Percentiles rank a stretch among this genome's conserved stretches.
These are phyloP conservation scores for Symbiodinium pilosum DNA, from an alignment of 73 alveolate genomes.

Conservation along the genomic window DNA sequence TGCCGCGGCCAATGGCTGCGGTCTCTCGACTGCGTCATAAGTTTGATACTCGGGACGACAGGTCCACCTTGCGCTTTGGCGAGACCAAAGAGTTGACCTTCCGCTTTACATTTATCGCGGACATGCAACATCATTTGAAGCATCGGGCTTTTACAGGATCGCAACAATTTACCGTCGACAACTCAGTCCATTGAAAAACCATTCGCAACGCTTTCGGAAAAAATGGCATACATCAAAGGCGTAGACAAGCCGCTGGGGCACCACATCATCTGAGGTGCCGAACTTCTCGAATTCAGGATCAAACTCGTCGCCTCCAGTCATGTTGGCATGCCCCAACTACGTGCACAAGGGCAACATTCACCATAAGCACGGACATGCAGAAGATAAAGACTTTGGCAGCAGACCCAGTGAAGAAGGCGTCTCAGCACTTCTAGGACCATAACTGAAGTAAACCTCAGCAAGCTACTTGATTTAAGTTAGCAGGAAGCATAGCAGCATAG, in stretches of 20 bases:
- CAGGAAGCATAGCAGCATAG: too few species aligned
- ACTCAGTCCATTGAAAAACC: background rate
- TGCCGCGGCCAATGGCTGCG: too few species aligned
- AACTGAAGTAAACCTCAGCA: slow-evolving; percentile 53
- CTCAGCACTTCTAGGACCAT: slow-evolving; percentile 40
- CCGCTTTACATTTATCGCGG: too few species aligned
- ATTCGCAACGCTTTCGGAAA: background rate
- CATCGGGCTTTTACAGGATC: background rate
- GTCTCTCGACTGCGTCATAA: too few species aligned
- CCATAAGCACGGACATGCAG: background rate
- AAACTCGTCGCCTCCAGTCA: slow-evolving; percentile 18
- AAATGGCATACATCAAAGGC: background rate
- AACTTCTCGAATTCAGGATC: slow-evolving; percentile 52
- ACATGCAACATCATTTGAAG: background rate
- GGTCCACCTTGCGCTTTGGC: too few species aligned
- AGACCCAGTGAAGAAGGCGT: slow-evolving; percentile 20
- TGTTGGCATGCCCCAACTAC: background rate
- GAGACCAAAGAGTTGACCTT: too few species aligned
- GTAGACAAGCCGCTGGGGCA: slow-evolving; percentile 13
- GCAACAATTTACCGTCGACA: background rate
- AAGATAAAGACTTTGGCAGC: background rate
- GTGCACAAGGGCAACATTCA: background rate
- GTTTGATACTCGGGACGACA: too few species aligned
- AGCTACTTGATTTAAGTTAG: too few species aligned
- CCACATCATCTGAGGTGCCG: slow-evolving; percentile 66